Base-by-base conservation (phyloP, 2,329 filamentous ascomycete species). In the Cadophora sp. region DNA sequence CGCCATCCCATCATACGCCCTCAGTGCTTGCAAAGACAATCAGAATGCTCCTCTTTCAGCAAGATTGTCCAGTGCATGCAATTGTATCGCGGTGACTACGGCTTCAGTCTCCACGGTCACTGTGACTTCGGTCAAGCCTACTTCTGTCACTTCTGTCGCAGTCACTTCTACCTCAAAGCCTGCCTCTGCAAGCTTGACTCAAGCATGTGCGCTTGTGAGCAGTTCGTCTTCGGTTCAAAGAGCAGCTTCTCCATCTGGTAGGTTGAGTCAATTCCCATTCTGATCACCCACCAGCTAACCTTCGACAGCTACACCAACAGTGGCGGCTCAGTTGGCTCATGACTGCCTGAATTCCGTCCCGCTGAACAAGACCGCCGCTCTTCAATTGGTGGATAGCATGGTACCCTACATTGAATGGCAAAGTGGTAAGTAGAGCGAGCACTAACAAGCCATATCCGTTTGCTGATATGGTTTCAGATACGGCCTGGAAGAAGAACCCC, bases 401-500 rank as follows among this genome's bases (percentile, higher is more conserved):
- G 66, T 67, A 39, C 75, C 75, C 14, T 77, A 76, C 58, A 53
- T 77, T 7, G 70, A 76, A 59, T 77, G 73, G 71, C 75, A 77
- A 64, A 74, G 71, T 60, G 74, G 74, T 76, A 65, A 65, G 71
- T 39, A 58, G 13, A 20, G 4, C 33, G 13, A 20, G 1, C 33
- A 22, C 33, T 7, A 51, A 3, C 2, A n/a, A 43, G 51, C 20
- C 24, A 47, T 47, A 11, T 48, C 56, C 41, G 43, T 41, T 55
- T 66, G 41, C 62, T 66, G 39, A 68, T 55, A 36, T 62, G 41
- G 20, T 60, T 67, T 56, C 60, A 76, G 75, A 76, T 67, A 61
- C 70, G 4, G 71, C 68, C 45, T 74, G 70, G 60, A 78, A 85
- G 43, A 84, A 83, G 68, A 76, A 83, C 60, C 86, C 86, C 3